phyloP scores from a whole-genome alignment of 2,329 filamentous ascomycete genomes.

The Fusarium duplospermum region DNA sequence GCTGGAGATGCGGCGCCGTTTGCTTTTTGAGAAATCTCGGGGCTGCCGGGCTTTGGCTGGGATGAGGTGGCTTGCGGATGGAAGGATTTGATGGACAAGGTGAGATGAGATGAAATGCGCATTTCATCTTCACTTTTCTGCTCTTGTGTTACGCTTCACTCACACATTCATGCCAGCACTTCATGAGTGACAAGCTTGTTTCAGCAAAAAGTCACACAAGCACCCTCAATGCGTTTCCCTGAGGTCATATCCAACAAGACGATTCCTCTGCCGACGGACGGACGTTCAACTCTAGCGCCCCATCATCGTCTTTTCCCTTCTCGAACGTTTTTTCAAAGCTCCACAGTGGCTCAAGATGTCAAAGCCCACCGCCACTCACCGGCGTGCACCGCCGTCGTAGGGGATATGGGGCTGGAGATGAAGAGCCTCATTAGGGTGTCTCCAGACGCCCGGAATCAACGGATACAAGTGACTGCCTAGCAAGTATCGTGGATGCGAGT shows the following conservation, averaged over 20 bases:
- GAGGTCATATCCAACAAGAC: background rate
- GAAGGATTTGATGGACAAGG: background rate
- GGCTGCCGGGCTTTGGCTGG: constrained; percentile 1
- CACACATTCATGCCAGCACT: background rate
- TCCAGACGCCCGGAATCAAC: background rate
- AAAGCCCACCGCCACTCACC: background rate
- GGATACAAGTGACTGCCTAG: background rate
- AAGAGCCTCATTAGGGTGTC: background rate
- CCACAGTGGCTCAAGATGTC: background rate
- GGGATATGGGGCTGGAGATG: background rate
- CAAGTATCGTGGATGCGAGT: background rate
- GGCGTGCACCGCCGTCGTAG: background rate
- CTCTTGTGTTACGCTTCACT: background rate
- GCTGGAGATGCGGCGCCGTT: background rate
- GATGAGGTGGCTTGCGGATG: background rate
- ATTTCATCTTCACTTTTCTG: background rate
- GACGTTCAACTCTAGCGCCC: background rate
- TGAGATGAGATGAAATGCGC: background rate
- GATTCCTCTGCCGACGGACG: background rate
- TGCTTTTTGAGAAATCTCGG: constrained; percentile 1
- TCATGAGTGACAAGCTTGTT: background rate
- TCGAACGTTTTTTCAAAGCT: constrained; percentile 2
- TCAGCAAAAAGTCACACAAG: background rate
- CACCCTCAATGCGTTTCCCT: background rate
- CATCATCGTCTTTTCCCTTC: background rate